Evolutionary conservation across 2,329 filamentous ascomycete species (phyloP).

Genomic region (Aphanoascus verrucosus): DNA sequence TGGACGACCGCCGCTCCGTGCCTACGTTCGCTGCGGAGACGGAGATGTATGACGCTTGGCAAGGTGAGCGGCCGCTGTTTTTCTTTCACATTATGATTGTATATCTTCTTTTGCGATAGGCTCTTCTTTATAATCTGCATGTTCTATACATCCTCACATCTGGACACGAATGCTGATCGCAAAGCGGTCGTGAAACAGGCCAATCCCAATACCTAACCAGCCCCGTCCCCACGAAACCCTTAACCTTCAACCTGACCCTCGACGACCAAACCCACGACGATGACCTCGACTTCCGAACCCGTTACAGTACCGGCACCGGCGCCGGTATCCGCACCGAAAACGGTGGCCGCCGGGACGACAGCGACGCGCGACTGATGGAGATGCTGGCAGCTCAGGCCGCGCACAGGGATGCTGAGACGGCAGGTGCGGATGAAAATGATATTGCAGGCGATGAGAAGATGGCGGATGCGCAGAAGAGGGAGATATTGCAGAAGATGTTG

Average conservation of each 20-base stretch:
- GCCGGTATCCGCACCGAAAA: neutral
- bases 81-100: constrained; percentile 22
- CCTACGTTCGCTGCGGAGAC: constrained; percentile 66
- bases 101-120: neutral
- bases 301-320: constrained; percentile 21
- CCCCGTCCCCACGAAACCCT: constrained; percentile 70
- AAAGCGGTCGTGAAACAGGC: constrained; percentile 43
- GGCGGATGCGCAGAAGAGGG: constrained; percentile 64
- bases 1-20: constrained; percentile 72
- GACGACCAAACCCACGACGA: constrained; percentile 67
- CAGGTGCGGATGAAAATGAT: constrained; percentile 67
- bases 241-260: constrained; percentile 75
- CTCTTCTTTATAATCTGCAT: neutral
- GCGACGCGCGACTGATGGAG: constrained; percentile 79
- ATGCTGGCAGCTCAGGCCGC: constrained; percentile 94
- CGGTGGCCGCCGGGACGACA: constrained; percentile 51
- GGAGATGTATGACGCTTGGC: constrained; percentile 98
- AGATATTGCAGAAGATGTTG: constrained; percentile 72
- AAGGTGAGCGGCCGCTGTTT: constrained; percentile 50
- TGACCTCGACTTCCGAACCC: constrained; percentile 35
- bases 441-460: constrained; percentile 65
- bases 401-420: constrained; percentile 56
- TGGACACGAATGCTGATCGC: neutral
- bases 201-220: constrained; percentile 91
- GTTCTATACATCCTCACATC: neutral